phyloP scores from a whole-genome alignment of 768 basidiomycete genomes.

The Pilatotrama ljubarskyi region DNA sequence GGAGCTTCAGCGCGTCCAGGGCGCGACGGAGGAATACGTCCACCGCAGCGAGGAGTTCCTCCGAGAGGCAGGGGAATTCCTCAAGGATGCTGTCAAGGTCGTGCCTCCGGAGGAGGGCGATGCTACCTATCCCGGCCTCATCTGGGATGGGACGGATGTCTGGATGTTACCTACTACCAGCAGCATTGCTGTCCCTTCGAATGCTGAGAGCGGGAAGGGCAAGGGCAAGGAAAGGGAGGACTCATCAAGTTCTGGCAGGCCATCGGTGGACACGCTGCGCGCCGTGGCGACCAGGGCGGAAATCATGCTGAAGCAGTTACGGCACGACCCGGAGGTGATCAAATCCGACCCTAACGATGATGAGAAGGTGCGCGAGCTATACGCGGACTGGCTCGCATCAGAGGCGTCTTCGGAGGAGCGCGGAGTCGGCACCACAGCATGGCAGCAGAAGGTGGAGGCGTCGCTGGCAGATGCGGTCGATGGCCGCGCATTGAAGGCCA shows the following conservation, averaged over 20 bases:
- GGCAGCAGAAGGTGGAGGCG: constrained; percentile 51
- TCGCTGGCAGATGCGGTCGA: constrained; percentile 53
- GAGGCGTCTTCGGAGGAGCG: constrained; percentile 55
- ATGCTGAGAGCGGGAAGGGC: constrained; percentile 26
- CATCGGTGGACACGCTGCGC: constrained; percentile 44
- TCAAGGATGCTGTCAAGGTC: constrained; percentile 86
- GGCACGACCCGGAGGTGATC: constrained; percentile 73
- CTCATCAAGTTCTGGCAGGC: constrained; percentile 29
- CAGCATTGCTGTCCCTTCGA: constrained; percentile 21
- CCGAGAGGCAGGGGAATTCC: constrained; percentile 51
- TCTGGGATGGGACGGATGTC: constrained; percentile 88
- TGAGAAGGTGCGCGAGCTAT: constrained; percentile 51
- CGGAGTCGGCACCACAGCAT: constrained; percentile 50
- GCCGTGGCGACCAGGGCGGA: constrained; percentile 76
- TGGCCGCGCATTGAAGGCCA: constrained; percentile 52
- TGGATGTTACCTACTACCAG: constrained; percentile 66
- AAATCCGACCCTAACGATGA: constrained; percentile 75
- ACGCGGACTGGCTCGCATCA: constrained; percentile 54
- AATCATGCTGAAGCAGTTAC: constrained; percentile 69
- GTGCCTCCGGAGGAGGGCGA: constrained; percentile 71
- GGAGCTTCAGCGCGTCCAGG: constrained; percentile 76
- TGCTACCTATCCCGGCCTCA: constrained; percentile 39
- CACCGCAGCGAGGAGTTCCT: constrained; percentile 61
- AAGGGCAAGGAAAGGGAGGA: constrained; percentile 42
- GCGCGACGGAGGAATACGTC: constrained; percentile 80